A percentile compares a stretch with the other conserved stretches of the same genome.
phyloP scores from a whole-genome alignment of 2,329 filamentous ascomycete genomes.

The Colletotrichum agaves region DNA sequence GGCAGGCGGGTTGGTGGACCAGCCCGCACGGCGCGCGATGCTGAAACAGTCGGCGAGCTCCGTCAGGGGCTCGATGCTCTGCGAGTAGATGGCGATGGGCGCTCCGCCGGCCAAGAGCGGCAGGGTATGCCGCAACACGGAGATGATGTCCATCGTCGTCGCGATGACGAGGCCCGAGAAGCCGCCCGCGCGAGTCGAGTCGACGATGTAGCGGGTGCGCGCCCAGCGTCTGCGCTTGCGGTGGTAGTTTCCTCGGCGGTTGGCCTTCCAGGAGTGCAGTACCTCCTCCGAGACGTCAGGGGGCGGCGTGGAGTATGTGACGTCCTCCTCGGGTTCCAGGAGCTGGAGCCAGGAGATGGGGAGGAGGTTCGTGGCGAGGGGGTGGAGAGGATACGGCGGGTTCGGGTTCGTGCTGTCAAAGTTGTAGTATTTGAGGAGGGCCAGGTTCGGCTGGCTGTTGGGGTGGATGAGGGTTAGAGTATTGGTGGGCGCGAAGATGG shows the following conservation, averaged over 20 bases:
- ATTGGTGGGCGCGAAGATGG: slow-evolving; percentile 76
- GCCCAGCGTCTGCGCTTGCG: slow-evolving; percentile 89
- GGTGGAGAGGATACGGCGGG: slow-evolving; percentile 70
- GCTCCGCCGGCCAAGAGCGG: slow-evolving; percentile 87
- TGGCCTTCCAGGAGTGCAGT: slow-evolving; percentile 79
- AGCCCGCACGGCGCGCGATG: slow-evolving; percentile 81
- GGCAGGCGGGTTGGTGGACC: slow-evolving; percentile 64
- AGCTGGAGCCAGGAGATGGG: slow-evolving; percentile 93
- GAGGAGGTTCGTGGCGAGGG: slow-evolving; percentile 83
- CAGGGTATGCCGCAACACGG: slow-evolving; percentile 78
- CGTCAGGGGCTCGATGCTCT: slow-evolving; percentile 81
- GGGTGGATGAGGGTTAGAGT: slow-evolving; percentile 84
- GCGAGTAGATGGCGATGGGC: slow-evolving; percentile 86
- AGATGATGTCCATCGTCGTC: slow-evolving; percentile 82
- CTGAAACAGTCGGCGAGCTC: slow-evolving; percentile 86
- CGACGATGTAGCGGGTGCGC: slow-evolving; percentile 76
- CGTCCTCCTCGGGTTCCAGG: slow-evolving; percentile 78
- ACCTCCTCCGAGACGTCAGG: slow-evolving; percentile 67
- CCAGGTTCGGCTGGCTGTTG: slow-evolving; percentile 88
- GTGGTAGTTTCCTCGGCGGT: slow-evolving; percentile 85
- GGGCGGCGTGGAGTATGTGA: slow-evolving; percentile 76
- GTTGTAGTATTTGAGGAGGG: slow-evolving; percentile 87
- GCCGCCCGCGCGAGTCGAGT: slow-evolving; percentile 77
- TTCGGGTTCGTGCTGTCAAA: slow-evolving; percentile 78
- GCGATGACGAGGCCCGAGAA: slow-evolving; percentile 89